Percentiles rank a stretch among this genome's conserved stretches.
Conservation (phyloP, 1,284 basidiomycete genomes). For the Anthracocystis walkeri region DNA sequence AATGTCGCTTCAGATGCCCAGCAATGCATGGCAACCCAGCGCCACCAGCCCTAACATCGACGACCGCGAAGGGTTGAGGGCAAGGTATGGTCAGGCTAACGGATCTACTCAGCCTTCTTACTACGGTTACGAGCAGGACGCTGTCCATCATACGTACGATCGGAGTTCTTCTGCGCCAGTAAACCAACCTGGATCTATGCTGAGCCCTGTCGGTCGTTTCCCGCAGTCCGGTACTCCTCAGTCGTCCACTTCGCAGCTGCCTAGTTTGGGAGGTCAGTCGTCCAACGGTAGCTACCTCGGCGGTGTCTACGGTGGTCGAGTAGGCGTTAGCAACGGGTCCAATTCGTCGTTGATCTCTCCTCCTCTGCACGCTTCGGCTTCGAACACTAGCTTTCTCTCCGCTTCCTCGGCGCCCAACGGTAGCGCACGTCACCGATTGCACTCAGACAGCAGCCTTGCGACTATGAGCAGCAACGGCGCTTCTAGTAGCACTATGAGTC, state of each 20-base stretch:
- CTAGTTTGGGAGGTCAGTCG: conserved; percentile 23
- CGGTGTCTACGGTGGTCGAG: conserved; percentile 34
- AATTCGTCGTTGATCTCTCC: conserved; percentile 44
- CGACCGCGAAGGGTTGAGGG: conserved; percentile 41
- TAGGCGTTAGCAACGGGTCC: conserved; percentile 20
- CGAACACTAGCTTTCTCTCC: conserved; percentile 35
- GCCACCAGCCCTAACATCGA: conserved; percentile 27
- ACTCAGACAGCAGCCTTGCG: conserved; percentile 50
- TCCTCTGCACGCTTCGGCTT: conserved; percentile 31
- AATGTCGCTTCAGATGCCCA: conserved; percentile 48
- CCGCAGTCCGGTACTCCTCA: conserved; percentile 29
- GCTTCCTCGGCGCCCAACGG: conserved; percentile 42
- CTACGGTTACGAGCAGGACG: conserved; percentile 47
- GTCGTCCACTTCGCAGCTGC: conserved; percentile 41
- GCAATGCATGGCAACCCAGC: conserved; percentile 33
- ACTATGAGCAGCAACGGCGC: conserved; percentile 32
- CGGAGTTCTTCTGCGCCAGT: conserved; percentile 45
- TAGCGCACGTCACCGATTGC: conserved; percentile 44
- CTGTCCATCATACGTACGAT: conserved; percentile 39
- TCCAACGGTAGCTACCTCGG: conserved; percentile 38
- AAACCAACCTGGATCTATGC: conserved; percentile 35
- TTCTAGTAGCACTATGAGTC: conserved; percentile 39
- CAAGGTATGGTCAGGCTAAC: conserved; percentile 27
- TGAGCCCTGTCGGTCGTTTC: conserved; percentile 41
- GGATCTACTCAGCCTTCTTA: conserved; percentile 25